Conservation (phyloP, 805 yeast genomes). For the Nadsonia fulvescens region DNA sequence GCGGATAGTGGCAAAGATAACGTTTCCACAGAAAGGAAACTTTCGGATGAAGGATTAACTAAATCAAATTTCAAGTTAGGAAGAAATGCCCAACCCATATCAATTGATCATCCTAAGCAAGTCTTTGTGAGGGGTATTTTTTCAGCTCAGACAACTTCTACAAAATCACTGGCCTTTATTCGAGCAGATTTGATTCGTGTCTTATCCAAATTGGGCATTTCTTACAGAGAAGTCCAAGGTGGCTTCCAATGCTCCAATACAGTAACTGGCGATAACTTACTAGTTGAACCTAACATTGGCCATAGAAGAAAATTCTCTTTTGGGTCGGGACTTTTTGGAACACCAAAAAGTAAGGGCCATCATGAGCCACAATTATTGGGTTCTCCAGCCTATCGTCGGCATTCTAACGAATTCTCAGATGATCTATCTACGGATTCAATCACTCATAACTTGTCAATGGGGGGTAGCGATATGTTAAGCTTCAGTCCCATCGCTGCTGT, state of each 20-base stretch:
- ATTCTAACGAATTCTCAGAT: neutral
- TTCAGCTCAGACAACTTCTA: constrained; percentile 86
- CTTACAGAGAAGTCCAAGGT: constrained; percentile 77
- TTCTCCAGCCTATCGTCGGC: too few species aligned
- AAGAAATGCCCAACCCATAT: too few species aligned
- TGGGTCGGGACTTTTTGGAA: too few species aligned
- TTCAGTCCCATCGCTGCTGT: constrained; percentile 8
- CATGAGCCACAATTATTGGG: too few species aligned
- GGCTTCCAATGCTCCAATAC: constrained; percentile 78
- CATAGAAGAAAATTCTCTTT: too few species aligned
- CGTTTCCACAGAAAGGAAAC: too few species aligned
- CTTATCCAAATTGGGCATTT: constrained; percentile 55
- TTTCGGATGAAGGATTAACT: too few species aligned
- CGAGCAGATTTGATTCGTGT: constrained; percentile 68
- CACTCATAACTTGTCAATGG: constrained; percentile 7
- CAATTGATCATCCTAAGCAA: constrained; percentile 82
- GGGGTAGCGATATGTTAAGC: constrained; percentile 19
- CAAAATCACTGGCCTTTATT: constrained; percentile 77
- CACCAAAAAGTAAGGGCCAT: too few species aligned
- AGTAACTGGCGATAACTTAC: too few species aligned
- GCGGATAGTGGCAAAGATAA: too few species aligned
- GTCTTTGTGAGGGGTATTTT: constrained; percentile 83
- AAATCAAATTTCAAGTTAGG: too few species aligned
- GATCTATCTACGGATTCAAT: constrained; percentile 1
- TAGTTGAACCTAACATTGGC: too few species aligned